Conservation (phyloP, 345 rosid species). For the Gynandropsis gynandra region DNA sequence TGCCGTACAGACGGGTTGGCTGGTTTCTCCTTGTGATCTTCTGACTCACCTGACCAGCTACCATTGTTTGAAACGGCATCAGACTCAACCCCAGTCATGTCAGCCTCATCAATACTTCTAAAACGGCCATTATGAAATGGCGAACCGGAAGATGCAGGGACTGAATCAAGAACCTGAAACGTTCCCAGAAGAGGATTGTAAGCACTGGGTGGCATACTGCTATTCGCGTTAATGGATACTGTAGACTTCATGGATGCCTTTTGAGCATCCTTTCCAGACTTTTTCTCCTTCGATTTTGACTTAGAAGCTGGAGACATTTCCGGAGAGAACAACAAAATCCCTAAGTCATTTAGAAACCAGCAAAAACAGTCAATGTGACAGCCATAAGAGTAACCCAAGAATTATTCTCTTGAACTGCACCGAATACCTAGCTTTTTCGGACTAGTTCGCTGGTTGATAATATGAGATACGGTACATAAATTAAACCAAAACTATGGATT, state of each 20-base stretch:
- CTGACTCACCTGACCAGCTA: conserved; percentile 94
- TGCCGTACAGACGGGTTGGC: conserved; percentile 36
- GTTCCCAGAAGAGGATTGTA: conserved; percentile 66
- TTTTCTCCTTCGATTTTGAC: conserved; percentile 63
- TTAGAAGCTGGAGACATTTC: conserved; percentile 63
- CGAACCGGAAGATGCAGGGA: conserved; percentile 32
- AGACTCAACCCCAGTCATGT: conserved; percentile 57
- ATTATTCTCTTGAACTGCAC: not conserved
- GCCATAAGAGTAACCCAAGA: not conserved
- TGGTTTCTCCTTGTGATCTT: conserved; percentile 75
- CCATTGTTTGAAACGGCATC: conserved; percentile 79
- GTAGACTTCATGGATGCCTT: conserved; percentile 43
- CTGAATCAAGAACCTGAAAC: conserved; percentile 59
- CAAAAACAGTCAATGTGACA: conserved; percentile 10
- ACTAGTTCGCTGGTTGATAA: no score
- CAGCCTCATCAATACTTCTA: conserved; percentile 62
- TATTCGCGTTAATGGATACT: conserved; percentile 32
- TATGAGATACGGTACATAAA: no score
- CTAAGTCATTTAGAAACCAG: conserved; percentile 22
- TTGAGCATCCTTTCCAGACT: conserved; percentile 43
- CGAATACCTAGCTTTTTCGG: no score
- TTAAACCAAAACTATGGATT: no score
- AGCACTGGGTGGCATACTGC: conserved; percentile 50
- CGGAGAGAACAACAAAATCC: conserved; percentile 22
- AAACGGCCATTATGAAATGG: conserved; percentile 49